phyloP scores from a whole-genome alignment of 2,329 filamentous ascomycete genomes.

The Pyrenochaeta sp. region DNA sequence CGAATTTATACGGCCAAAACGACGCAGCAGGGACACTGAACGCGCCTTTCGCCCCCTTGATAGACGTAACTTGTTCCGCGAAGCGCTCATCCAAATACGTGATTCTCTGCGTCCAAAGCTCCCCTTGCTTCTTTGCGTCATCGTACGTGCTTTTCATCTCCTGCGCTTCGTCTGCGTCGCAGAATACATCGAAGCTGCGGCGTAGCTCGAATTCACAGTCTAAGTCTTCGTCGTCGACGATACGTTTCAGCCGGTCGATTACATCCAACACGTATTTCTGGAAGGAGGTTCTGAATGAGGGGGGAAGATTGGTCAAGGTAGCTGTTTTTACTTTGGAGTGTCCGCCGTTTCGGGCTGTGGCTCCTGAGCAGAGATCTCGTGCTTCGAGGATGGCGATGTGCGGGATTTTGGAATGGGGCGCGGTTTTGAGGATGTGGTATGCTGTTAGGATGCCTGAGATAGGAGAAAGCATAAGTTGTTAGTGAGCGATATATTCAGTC shows the following conservation, averaged over 20 bases:
- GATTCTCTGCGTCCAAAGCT: slow-evolving; percentile 26
- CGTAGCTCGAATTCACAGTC: slow-evolving; percentile 38
- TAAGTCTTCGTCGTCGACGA: slow-evolving; percentile 22
- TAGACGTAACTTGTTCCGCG: slow-evolving; percentile 26
- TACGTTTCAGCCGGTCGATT: slow-evolving; percentile 17
- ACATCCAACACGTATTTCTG: slow-evolving; percentile 24
- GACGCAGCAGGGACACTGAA: slow-evolving; percentile 25
- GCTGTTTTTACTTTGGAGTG: slow-evolving; percentile 59
- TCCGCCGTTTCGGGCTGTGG: slow-evolving; percentile 45
- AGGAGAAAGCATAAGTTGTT: background rate
- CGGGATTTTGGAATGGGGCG: background rate
- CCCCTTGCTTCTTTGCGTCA: slow-evolving; percentile 10
- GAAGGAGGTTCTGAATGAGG: slow-evolving; percentile 13
- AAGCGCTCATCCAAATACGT: slow-evolving; percentile 12
- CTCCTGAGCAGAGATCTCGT: slow-evolving; percentile 31
- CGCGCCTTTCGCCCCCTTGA: slow-evolving; percentile 28
- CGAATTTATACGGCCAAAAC: slow-evolving; percentile 42
- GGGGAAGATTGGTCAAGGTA: slow-evolving; percentile 32
- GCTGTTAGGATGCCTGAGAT: background rate
- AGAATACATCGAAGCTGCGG: slow-evolving; percentile 30
- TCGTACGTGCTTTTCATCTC: slow-evolving; percentile 17
- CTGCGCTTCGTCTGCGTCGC: slow-evolving; percentile 10
- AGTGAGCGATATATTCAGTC: too few relatives aligned
- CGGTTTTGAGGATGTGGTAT: background rate
- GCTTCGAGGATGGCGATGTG: slow-evolving; percentile 35